phyloP scores from a whole-genome alignment of 108 stramenopile species.

The Mediolabrus comicus region DNA sequence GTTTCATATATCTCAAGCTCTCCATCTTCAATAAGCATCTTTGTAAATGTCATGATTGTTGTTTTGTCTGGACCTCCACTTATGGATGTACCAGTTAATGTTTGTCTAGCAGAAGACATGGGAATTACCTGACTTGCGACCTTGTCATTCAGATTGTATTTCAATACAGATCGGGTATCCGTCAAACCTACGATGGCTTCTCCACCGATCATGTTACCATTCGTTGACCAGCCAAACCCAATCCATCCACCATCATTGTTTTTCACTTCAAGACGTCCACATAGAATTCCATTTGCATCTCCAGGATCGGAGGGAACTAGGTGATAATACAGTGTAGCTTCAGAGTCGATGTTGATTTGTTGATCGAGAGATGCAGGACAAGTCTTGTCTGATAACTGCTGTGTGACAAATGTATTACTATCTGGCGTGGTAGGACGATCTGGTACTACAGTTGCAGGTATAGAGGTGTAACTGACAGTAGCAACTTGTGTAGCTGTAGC shows the following conservation, averaged over 20 bases:
- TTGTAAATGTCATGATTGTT: constrained; percentile 4
- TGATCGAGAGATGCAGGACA: not conserved
- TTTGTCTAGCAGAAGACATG: not conserved
- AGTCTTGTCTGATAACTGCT: not conserved
- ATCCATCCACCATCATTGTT: constrained; percentile 12
- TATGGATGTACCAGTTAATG: not conserved
- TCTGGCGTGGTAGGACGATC: not conserved
- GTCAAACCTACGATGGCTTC: constrained; percentile 26
- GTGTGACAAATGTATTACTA: not conserved
- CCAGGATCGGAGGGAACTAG: constrained; percentile 4
- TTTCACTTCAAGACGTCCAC: constrained; percentile 14
- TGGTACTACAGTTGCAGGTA: not conserved
- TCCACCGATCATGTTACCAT: constrained; percentile 12
- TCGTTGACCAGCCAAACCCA: constrained; percentile 3
- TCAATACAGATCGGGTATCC: constrained; percentile 10
- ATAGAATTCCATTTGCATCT: constrained; percentile 11
- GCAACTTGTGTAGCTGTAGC: not conserved
- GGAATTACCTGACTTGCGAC: not conserved
- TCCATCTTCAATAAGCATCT: not conserved
- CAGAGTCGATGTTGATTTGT: not conserved
- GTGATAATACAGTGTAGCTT: constrained; percentile 10
- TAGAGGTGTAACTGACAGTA: not conserved
- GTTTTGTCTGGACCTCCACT: not conserved
- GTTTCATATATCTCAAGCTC: not conserved
- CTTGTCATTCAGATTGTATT: constrained; percentile 5